phyloP scores from a whole-genome alignment of 441 rosid species.

The Adansonia gregorii region DNA sequence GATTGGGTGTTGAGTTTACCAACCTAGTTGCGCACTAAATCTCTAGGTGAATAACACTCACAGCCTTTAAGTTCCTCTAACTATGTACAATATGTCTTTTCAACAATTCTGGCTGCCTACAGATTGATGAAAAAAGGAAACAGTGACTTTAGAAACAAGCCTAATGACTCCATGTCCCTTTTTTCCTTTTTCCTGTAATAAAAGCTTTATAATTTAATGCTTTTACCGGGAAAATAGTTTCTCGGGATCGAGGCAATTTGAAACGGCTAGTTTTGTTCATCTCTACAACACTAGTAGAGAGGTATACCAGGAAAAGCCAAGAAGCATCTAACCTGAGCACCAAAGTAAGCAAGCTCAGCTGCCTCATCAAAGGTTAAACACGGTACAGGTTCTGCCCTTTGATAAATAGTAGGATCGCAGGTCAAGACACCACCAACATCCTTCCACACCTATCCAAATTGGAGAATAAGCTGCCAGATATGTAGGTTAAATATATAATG shows the following conservation, averaged over 20 bases:
- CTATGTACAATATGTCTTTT: no score
- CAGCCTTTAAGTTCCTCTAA: no score
- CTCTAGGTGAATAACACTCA: not conserved
- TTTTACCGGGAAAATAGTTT: not conserved
- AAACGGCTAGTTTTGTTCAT: not conserved
- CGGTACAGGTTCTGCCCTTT: slow-evolving; percentile 74
- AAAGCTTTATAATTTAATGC: not conserved
- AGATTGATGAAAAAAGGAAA: not conserved
- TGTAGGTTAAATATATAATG: not conserved
- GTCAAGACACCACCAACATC: slow-evolving; percentile 97
- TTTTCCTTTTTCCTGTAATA: not conserved
- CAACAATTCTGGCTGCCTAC: not conserved
- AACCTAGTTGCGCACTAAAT: no score
- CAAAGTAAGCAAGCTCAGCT: slow-evolving; percentile 96
- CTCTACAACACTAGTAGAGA: not conserved
- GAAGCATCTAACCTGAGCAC: slow-evolving; percentile 70
- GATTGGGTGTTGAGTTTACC: no score
- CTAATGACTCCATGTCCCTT: not conserved
- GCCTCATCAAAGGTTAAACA: slow-evolving; percentile 91
- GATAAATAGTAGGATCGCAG: slow-evolving; percentile 84
- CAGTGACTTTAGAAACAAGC: not conserved
- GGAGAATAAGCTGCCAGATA: not conserved
- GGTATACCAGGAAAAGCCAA: slow-evolving; percentile 7
- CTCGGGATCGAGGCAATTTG: not conserved
- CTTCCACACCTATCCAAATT: slow-evolving; percentile 77